Percentiles rank a stretch among this genome's conserved stretches.
phyloP scores from a whole-genome alignment of 2,329 filamentous ascomycete genomes.

The Sclerotinia minor region DNA sequence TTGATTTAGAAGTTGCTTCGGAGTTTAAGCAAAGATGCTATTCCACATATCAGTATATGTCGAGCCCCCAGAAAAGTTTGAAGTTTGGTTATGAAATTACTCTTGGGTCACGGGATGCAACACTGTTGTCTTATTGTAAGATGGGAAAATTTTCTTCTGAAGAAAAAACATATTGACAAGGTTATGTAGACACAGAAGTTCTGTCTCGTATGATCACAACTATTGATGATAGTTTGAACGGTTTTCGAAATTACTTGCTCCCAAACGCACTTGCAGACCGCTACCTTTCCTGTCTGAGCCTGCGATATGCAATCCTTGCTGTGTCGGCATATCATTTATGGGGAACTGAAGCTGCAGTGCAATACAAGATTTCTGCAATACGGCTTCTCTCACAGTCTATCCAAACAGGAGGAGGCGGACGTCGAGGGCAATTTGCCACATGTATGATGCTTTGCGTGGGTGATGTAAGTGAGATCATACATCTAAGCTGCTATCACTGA shows the following conservation, averaged over 20 bases:
- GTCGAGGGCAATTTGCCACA: conserved; percentile 45
- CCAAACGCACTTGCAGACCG: conserved; percentile 48
- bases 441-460: conserved; percentile 55
- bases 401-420: conserved; percentile 24
- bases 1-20: conserved; percentile 1
- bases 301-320: conserved; percentile 49
- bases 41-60: conserved; percentile 26
- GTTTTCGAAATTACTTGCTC: conserved; percentile 49
- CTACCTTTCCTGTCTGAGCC: conserved; percentile 40
- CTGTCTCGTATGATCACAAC: conserved; percentile 46
- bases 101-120: conserved; percentile 35
- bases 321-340: conserved; percentile 48
- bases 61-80: conserved; percentile 44
- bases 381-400: conserved; percentile 46
- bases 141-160: no score
- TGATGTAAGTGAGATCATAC: conserved; percentile 42
- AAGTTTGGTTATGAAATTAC: conserved; percentile 40
- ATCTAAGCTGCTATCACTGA: not conserved
- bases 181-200: conserved; percentile 17
- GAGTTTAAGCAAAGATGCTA: conserved; percentile 39
- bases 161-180: not conserved
- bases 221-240: conserved; percentile 49
- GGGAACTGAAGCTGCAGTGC: conserved; percentile 45
- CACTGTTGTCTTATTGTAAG: conserved; percentile 33
- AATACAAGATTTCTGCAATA: conserved; percentile 48